These are phyloP conservation scores for Zoysia pacifica DNA, from an alignment of 176 grass and related monocot genomes.

Conservation along the genomic window DNA sequence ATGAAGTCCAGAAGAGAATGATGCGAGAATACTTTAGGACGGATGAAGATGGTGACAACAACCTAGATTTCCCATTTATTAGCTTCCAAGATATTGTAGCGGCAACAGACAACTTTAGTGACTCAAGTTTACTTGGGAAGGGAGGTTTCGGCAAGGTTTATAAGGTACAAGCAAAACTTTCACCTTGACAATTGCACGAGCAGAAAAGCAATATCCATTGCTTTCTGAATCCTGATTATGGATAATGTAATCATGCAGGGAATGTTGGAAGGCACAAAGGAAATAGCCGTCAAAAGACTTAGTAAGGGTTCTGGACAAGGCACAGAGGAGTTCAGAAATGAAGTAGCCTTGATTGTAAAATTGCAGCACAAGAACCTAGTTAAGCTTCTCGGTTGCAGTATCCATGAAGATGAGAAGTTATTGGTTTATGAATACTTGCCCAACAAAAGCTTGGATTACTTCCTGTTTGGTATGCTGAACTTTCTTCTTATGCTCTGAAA, in stretches of 20 bases:
- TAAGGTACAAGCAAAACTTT: conserved; percentile 25
- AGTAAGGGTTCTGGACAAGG: conserved; percentile 27
- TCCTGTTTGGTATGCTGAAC: conserved; percentile 27
- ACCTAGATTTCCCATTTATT: too few species aligned
- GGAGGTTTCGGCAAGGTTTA: conserved; percentile 53
- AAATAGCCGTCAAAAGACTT: conserved; percentile 42
- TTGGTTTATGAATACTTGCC: too few species aligned
- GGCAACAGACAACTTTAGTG: conserved; percentile 40
- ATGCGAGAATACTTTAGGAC: not conserved
- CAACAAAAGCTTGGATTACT: too few species aligned
- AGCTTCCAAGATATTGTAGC: not conserved
- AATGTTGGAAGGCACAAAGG: conserved; percentile 30
- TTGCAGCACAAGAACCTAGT: conserved; percentile 42
- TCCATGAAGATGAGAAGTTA: too few species aligned
- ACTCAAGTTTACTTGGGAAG: conserved; percentile 32
- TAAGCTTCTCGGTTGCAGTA: too few species aligned
- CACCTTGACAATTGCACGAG: too few species aligned
- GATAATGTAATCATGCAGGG: conserved; percentile 24
- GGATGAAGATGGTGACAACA: too few species aligned
- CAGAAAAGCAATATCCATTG: too few species aligned
- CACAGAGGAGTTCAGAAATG: conserved; percentile 41
- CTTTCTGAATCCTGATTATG: not conserved
- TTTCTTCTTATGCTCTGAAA: too few species aligned
- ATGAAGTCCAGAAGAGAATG: not conserved
- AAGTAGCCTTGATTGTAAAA: conserved; percentile 29